Base-by-base conservation (phyloP, 192 early-diverging fungal genomes). In the Phlyctochytrium bullatum region DNA sequence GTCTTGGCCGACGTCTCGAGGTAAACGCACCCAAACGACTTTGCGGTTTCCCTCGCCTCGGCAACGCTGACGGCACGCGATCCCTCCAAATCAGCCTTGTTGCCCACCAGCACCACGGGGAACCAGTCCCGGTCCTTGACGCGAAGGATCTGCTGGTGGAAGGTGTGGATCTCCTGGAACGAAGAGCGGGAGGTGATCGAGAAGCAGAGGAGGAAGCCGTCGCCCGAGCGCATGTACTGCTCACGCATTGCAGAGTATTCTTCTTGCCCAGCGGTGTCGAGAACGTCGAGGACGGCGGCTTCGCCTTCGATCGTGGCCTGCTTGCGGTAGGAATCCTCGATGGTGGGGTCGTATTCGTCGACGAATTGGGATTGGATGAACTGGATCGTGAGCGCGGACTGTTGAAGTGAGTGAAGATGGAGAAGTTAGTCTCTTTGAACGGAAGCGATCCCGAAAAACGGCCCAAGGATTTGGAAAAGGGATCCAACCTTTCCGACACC, bases 211-310 rank as follows among this genome's bases (percentile, higher is more conserved):
- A 95, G 77, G 73, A 95, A 95, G 1, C 92, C 92, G 65, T 95
- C 87, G 0, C 91, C 93, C 24, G 85, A 80, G 29, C 93, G 89
- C 84, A 97, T 94, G 60, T 97, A 94, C 63, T 95, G 85, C 74
- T 93, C 91, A 33, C 83, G 51, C 83, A 84, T 84, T 24, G 83
- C 83, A 50, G 50, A 47, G 71, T 93, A 93, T 67, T 93, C 92
- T 65, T 91, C 88, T 64, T 93, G 90, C 57, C 94, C 94, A 16
- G 94, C 94, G 24, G 92, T 93, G 81, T 96, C 94, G 36, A 96
- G 87, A 54, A 96, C 87, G 65, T 96, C 94, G 25, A 96, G 83
- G 68, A 93, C 80, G 52, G 91, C 93, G 36, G 81, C 82, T 64
- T 90, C 86, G 61, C 80, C 83, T 68, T 97, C 93, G 17, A 97